Base-by-base conservation (phyloP, 2,329 filamentous ascomycete genomes). In the Arthrocladium fulminans region DNA sequence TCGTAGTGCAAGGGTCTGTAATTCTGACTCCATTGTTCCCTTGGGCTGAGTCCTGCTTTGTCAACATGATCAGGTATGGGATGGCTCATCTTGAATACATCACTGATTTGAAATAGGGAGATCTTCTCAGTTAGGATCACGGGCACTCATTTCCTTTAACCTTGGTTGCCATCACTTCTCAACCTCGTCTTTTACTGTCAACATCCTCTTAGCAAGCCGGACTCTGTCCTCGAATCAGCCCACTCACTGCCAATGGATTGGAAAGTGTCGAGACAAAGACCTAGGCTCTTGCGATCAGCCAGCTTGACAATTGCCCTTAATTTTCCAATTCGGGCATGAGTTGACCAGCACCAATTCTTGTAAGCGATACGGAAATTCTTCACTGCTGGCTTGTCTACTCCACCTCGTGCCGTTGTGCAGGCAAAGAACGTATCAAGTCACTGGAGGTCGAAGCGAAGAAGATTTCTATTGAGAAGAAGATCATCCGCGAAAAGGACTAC, bases 281-380 rank as follows among this genome's bases (percentile, higher is more conserved):
- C 84, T 9, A 88, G 70, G 52, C 89, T 88, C 0, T 73, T 69
- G 2, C 80, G 66, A 54, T 85, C 67, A 2, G 81, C 81, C 38
- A 70, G 71, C 53, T 75, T 60, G 3, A 86, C 81, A 10, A 88
- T 81, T 2, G 76, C 67, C 82, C 83, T 88, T 0, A 81, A 80
- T 42, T 54, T 74, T 76, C 85, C 84, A 90, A 1, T 67, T 72
- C 0, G 81, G 76, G 83, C 81, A 42, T 80, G 76, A 0, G 83
- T 86, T 0, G 80, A 80, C 85, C 84, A 89, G 65, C 84, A 87
- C 83, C 84, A 88, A 60, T 88, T 88, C 65, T 89, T 84, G 56
- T 88, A 89, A 0, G 84, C 83, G 15, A 89, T 67, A 5, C 76
- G 73, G 60, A 80, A 77, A 0, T 73, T 72, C 40, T 77, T 72